Base-by-base conservation (phyloP, 2,329 filamentous ascomycete genomes). In the Paraphoma sp. region DNA sequence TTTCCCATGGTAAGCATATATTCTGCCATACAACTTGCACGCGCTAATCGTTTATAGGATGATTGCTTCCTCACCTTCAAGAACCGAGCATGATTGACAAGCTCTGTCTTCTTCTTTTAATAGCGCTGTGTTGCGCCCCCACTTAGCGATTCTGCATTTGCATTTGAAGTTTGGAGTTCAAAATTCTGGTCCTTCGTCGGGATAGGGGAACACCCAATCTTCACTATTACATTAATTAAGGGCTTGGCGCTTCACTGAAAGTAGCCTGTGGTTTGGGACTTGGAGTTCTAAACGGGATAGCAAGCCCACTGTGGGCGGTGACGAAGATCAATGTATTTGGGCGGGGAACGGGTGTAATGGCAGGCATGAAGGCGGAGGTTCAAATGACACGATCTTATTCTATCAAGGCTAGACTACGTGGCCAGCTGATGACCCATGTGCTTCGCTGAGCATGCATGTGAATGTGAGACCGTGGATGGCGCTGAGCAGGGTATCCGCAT, bases 1-100 rank as follows among this genome's bases (percentile, higher is more conserved):
- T 99, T 99, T 85, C 95, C 95, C 54, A 90, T 90, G 90, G 93
- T 96, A 80, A 78, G 88, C 81, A 6, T 11, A 1, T 6, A 17
- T 63, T 53, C 52, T 60, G 31, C 42, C 6, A 4, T 29, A 12
- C n/a, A 28, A 18, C 6, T n/a, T n/a, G 38, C 14, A 14, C 33
- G 14, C 47, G 57, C 67, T 74, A 58, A 73, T 54, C 8, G 7
- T 1, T 4, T 10, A 4, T 63, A 94, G 91, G 92, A 96, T 74
- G 89, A 95, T 75, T 95, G 91, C 80, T 88, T 90, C 53, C 84
- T 95, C 69, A 89, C 88, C 1, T 93, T 95, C 74, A 84, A 79
- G 50, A 64, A 76, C 48, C 69, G 72, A 56, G 59, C 59, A 47
- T 63, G 62, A 54, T 73, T 69, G 47, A 36, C 33, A 36, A 52